phyloP scores from a whole-genome alignment of 768 basidiomycete species.

The Pulveroboletus sp. region DNA sequence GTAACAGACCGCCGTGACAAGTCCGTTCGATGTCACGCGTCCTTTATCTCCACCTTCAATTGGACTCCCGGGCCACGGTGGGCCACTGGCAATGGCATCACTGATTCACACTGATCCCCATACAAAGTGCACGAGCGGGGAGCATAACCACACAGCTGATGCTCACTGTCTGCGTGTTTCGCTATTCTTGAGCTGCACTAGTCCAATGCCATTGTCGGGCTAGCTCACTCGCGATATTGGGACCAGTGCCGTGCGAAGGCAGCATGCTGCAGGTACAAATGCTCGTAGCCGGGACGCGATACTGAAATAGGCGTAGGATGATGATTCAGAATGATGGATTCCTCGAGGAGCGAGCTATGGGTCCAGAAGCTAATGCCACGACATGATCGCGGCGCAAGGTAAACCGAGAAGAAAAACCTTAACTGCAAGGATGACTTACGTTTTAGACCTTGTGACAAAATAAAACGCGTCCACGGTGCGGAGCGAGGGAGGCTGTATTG shows the following conservation, averaged over 20 bases:
- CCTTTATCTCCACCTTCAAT: too few species aligned
- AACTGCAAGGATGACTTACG: constrained; percentile 22
- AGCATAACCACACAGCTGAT: too few species aligned
- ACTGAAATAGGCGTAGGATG: background rate
- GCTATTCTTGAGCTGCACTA: too few species aligned
- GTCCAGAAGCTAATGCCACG: constrained; percentile 1
- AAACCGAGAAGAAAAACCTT: constrained; percentile 8
- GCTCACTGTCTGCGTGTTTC: too few species aligned
- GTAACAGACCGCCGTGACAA: too few species aligned
- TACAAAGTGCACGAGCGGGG: too few species aligned
- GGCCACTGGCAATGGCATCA: too few species aligned
- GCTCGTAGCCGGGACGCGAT: background rate
- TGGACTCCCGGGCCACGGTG: too few species aligned
- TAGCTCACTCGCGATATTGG: too few species aligned
- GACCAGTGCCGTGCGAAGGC: background rate
- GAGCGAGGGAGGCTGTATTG: constrained; percentile 18
- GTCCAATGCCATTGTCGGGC: too few species aligned
- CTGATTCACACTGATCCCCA: too few species aligned
- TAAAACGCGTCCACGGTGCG: constrained; percentile 15
- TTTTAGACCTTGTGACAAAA: constrained; percentile 17
- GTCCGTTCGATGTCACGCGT: too few species aligned
- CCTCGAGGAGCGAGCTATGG: constrained; percentile 1
- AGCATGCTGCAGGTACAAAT: background rate
- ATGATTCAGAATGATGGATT: constrained; percentile 12
- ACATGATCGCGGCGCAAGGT: constrained; percentile 12